Evolutionary conservation across 331 rosid species (phyloP).

Genomic region (Telfairia occidentalis): DNA sequence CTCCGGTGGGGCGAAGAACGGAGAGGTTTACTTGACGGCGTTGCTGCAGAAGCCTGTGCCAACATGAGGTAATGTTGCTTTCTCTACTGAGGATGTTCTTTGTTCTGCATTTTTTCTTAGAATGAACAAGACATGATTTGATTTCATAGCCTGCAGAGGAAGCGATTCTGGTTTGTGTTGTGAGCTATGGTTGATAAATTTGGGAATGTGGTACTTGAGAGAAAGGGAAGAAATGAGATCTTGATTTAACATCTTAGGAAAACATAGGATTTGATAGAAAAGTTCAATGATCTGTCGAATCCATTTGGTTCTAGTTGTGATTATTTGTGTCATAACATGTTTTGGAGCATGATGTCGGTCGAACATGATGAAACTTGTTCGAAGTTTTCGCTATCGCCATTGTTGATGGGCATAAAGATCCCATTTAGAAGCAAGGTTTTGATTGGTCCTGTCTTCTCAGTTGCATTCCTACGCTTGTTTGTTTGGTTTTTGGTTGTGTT

Average conservation of each 20-base stretch:
- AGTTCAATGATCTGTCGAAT: not conserved
- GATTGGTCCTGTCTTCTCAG: not conserved
- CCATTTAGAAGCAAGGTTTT: not conserved
- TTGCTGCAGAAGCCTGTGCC: conserved; percentile 75
- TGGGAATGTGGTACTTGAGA: not conserved
- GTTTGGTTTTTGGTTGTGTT: not conserved
- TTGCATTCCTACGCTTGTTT: not conserved
- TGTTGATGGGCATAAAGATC: not conserved
- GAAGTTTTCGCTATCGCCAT: not conserved
- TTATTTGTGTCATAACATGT: not conserved
- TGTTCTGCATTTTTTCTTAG: not conserved
- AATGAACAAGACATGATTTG: not conserved
- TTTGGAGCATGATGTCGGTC: not conserved
- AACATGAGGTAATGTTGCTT: conserved; percentile 16
- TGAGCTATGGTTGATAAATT: not conserved
- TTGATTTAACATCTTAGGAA: not conserved
- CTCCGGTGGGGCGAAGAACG: conserved; percentile 49
- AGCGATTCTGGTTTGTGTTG: not conserved
- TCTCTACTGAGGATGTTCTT: not conserved
- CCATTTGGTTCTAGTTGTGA: not conserved
- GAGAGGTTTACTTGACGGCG: conserved; percentile 76
- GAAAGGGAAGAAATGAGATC: not conserved
- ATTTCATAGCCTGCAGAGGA: not conserved
- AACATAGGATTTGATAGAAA: not conserved
- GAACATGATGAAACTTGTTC: not conserved